phyloP scores from a whole-genome alignment of 164 flowering plant genomes.

The Stephania japonica region DNA sequence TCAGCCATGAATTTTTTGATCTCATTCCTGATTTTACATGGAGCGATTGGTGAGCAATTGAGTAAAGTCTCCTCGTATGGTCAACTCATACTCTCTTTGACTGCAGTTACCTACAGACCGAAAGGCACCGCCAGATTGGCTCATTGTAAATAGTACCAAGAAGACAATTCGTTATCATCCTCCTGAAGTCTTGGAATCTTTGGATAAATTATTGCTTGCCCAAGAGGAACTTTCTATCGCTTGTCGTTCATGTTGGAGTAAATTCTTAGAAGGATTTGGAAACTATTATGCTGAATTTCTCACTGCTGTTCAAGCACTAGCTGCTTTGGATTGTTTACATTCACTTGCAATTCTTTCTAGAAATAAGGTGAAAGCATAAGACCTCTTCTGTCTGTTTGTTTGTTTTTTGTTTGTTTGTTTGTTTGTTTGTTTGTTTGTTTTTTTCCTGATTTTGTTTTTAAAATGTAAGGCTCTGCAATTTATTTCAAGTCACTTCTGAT shows the following conservation, averaged over 20 bases:
- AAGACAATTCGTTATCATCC: slow-evolving; percentile 86
- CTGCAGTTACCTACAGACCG: slow-evolving; percentile 62
- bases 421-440: background rate
- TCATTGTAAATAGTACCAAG: slow-evolving; percentile 84
- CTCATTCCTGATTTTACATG: background rate
- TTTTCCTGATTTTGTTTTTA: background rate
- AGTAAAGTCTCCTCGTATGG: background rate
- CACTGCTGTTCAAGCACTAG: slow-evolving; percentile 87
- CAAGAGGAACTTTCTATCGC: slow-evolving; percentile 63
- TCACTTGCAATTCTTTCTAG: slow-evolving; percentile 80
- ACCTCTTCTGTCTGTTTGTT: background rate
- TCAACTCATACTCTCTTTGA: slow-evolving; percentile 7
- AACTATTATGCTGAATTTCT: slow-evolving; percentile 70
- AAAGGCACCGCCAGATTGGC: slow-evolving; percentile 74
- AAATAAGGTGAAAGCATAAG: slow-evolving; percentile 43
- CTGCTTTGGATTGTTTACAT: slow-evolving; percentile 80
- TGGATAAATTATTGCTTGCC: slow-evolving; percentile 62
- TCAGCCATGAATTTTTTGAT: no score
- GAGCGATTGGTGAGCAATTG: background rate
- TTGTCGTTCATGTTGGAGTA: slow-evolving; percentile 72
- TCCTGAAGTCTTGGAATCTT: slow-evolving; percentile 65
- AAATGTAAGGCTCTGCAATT: no score
- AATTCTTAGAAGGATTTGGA: slow-evolving; percentile 52
- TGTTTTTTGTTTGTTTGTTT: background rate
- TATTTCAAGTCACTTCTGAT: no score